Conservation (phyloP, 169 alveolate species). For the Theileria sp. region DNA sequence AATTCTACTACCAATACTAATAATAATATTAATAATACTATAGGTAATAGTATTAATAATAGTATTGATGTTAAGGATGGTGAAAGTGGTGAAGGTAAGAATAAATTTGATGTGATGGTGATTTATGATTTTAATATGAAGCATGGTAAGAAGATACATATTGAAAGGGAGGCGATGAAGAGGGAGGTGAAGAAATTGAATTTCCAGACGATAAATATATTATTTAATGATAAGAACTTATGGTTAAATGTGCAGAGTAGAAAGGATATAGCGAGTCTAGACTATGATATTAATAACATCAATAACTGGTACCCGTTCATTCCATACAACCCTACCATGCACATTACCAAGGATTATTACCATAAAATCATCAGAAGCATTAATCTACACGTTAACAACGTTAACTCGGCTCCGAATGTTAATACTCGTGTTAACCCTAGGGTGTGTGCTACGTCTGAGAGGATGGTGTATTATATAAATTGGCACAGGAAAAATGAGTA, state of each 20-base stretch:
- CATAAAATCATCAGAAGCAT: slow-evolving; percentile 34
- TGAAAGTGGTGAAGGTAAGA: neutral
- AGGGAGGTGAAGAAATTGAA: slow-evolving; percentile 67
- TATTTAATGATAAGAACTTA: slow-evolving; percentile 76
- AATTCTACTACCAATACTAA: too few species aligned
- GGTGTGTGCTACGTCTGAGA: neutral
- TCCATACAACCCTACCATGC: slow-evolving; percentile 34
- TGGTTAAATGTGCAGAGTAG: slow-evolving; percentile 76
- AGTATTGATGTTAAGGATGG: neutral
- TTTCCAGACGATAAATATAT: slow-evolving; percentile 70
- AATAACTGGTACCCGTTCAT: slow-evolving; percentile 74
- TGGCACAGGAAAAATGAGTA: slow-evolving; percentile 62
- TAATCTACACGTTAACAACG: neutral
- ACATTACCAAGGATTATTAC: slow-evolving; percentile 26
- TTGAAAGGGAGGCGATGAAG: slow-evolving; percentile 9
- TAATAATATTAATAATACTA: too few species aligned
- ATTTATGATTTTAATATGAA: neutral
- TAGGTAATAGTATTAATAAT: too few species aligned
- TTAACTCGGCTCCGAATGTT: neutral
- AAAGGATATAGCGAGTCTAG: slow-evolving; percentile 67
- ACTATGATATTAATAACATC: slow-evolving; percentile 70
- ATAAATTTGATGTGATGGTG: neutral
- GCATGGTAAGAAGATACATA: neutral
- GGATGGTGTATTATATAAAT: slow-evolving; percentile 1
- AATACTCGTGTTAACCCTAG: neutral